These are phyloP conservation scores for Phoma sp. DNA, from an alignment of 2,329 filamentous ascomycete genomes.

Conservation along the genomic window DNA sequence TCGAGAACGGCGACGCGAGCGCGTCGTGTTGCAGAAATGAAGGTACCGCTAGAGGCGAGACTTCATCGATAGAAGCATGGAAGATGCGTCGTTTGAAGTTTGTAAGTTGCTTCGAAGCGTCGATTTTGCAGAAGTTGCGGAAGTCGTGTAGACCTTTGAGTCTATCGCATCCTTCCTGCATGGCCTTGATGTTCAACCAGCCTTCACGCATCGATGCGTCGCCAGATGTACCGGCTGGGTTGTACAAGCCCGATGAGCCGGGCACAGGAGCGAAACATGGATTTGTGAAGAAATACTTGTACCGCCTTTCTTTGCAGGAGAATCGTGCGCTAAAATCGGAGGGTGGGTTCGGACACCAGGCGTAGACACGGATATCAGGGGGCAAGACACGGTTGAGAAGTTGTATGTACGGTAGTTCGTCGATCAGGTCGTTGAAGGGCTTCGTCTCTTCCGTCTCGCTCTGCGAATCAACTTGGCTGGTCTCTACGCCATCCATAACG, in stretches of 20 bases:
- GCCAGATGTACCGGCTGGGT: conserved; percentile 13
- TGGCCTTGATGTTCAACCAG: conserved; percentile 85
- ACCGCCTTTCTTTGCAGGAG: conserved; percentile 87
- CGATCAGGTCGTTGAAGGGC: conserved; percentile 69
- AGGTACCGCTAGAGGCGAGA: conserved; percentile 35
- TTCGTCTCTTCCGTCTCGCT: conserved; percentile 28
- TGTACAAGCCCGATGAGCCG: conserved; percentile 57
- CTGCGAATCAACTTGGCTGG: conserved; percentile 4
- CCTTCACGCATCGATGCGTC: conserved; percentile 54
- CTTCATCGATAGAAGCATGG: conserved; percentile 73
- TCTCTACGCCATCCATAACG: neutral
- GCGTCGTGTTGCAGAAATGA: conserved; percentile 37
- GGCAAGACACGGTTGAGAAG: conserved; percentile 88
- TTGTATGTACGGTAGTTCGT: conserved; percentile 84
- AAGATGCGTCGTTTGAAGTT: conserved; percentile 83
- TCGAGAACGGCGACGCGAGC: conserved; percentile 19
- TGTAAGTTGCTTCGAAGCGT: conserved; percentile 84
- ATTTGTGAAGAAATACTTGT: conserved; percentile 98
- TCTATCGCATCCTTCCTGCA: conserved; percentile 79
- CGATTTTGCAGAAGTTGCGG: conserved; percentile 95
- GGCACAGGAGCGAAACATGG: conserved; percentile 79
- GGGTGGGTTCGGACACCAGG: conserved; percentile 88
- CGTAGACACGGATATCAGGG: conserved; percentile 85
- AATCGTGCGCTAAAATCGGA: conserved; percentile 86
- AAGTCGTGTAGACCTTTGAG: conserved; percentile 91